These are phyloP conservation scores for Diaporthe helianthi DNA, from an alignment of 2,329 filamentous ascomycete genomes.

Conservation along the genomic window DNA sequence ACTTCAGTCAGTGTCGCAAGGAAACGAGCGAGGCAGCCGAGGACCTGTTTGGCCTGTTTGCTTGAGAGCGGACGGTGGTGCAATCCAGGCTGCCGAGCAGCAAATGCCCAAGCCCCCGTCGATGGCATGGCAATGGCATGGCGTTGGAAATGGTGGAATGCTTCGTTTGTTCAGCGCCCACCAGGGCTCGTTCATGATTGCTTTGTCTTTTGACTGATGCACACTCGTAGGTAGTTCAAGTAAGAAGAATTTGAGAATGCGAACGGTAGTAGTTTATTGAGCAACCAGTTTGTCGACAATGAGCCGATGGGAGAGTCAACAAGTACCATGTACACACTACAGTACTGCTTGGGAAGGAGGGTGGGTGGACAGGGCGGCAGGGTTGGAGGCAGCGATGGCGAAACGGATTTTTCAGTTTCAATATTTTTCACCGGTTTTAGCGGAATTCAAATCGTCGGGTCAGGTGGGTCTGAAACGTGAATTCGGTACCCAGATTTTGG, in stretches of 20 bases:
- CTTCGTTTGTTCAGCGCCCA: neutral
- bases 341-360: neutral
- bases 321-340: neutral
- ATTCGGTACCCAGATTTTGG: too few species aligned
- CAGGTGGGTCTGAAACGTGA: too few species aligned
- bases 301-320: neutral
- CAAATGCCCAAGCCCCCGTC: constrained; percentile 16
- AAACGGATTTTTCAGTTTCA: too few species aligned
- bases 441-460: too few species aligned
- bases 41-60: constrained; percentile 2
- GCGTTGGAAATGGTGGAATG: neutral
- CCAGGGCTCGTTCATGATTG: too few species aligned
- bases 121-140: neutral
- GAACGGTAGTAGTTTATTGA: neutral
- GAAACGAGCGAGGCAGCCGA: neutral
- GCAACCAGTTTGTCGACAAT: neutral
- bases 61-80: constrained; percentile 12
- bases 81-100: constrained; percentile 18
- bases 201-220: neutral
- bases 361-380: neutral
- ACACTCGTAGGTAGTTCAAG: neutral
- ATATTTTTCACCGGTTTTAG: too few species aligned
- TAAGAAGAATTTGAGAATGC: neutral
- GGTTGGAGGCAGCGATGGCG: neutral
- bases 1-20: neutral